phyloP scores from a whole-genome alignment of 2,329 filamentous ascomycete species.

The Nothomitra cinnamomea region DNA sequence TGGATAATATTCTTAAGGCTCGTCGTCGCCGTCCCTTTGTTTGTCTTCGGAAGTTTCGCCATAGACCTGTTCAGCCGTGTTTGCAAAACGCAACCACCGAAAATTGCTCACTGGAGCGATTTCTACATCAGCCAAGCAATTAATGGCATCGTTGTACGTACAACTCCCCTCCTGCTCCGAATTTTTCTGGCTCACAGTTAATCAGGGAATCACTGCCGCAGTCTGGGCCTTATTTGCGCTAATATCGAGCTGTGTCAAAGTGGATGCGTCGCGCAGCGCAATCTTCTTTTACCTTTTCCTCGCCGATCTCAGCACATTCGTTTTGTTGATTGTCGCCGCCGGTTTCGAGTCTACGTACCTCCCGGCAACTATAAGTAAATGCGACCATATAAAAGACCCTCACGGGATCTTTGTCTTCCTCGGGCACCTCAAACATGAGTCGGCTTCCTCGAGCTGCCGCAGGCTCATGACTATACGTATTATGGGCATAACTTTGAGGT shows the following conservation, averaged over 20 bases:
- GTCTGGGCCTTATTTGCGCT: not conserved
- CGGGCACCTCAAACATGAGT: not conserved
- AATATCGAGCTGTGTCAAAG: not conserved
- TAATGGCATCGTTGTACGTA: not conserved
- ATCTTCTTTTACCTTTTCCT: not conserved
- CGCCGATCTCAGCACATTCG: not conserved
- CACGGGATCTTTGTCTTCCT: not conserved
- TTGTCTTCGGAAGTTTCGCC: not conserved
- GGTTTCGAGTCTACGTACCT: not conserved
- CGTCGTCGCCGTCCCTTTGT: not conserved
- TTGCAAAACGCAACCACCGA: not conserved
- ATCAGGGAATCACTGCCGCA: not conserved
- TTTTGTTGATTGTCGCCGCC: not conserved
- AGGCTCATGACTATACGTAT: not conserved
- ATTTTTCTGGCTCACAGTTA: not conserved
- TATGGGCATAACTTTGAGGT: not conserved
- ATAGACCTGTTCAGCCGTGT: not conserved
- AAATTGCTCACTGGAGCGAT: not conserved
- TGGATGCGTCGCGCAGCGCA: not conserved
- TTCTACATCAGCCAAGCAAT: not conserved
- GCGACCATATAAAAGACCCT: not conserved
- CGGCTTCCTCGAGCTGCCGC: not conserved
- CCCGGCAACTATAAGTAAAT: not conserved
- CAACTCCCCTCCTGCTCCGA: not conserved
- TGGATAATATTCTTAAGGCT: not conserved